phyloP scores from a whole-genome alignment of 805 yeast species.

The Pichia kluyveri region DNA sequence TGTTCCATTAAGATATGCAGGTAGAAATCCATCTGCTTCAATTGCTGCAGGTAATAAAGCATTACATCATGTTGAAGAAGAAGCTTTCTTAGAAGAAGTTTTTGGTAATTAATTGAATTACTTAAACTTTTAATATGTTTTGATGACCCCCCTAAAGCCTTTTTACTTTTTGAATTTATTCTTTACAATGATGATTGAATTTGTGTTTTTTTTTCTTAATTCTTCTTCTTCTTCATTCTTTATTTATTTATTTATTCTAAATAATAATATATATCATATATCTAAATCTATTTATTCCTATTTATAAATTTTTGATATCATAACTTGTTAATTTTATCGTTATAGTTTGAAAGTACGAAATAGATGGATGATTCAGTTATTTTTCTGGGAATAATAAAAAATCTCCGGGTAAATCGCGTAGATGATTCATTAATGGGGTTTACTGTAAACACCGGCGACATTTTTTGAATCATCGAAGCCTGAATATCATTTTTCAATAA shows the following conservation, averaged over 20 bases:
- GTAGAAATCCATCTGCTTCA: conserved; percentile 96
- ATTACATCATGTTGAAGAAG: conserved; percentile 83
- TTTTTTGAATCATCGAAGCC: no score
- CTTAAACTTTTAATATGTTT: no score
- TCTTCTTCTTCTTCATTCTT: not conserved
- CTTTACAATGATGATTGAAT: not conserved
- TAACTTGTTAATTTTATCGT: not conserved
- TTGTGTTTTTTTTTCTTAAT: not conserved
- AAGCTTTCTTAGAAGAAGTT: conserved; percentile 72
- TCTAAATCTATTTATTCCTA: not conserved
- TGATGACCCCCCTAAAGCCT: no score
- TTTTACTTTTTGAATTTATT: not conserved
- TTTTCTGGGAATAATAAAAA: no score
- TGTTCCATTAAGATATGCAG: conserved; percentile 69
- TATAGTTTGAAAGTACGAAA: no score
- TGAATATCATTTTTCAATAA: no score
- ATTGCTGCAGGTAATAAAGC: conserved; percentile 96
- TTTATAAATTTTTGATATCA: not conserved
- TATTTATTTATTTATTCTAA: conserved; percentile 1
- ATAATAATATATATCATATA: no score
- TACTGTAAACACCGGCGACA: no score
- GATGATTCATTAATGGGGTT: no score
- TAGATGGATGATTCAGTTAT: no score
- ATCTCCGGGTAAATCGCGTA: no score
- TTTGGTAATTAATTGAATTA: conserved; percentile 27